phyloP scores from a whole-genome alignment of 2,329 filamentous ascomycete species.

The Trichoderma afroharzianum region DNA sequence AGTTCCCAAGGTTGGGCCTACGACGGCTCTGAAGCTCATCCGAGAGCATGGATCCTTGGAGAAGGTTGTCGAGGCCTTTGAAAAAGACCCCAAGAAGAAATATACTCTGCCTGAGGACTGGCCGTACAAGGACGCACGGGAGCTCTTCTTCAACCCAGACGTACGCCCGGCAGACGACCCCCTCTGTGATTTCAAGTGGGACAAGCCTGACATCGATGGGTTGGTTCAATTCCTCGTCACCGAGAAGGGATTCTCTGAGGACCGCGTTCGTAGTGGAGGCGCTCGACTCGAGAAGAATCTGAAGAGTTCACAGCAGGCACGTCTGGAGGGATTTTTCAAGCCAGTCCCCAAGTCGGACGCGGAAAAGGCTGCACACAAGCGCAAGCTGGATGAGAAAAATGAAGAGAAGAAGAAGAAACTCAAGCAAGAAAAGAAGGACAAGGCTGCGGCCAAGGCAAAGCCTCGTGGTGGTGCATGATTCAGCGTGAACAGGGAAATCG shows the following conservation, averaged over 20 bases:
- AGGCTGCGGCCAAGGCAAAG: constrained; percentile 85
- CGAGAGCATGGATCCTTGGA: constrained; percentile 87
- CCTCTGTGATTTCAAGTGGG: constrained; percentile 97
- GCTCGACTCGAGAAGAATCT: constrained; percentile 82
- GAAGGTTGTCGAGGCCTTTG: constrained; percentile 75
- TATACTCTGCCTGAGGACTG: constrained; percentile 91
- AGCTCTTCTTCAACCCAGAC: constrained; percentile 88
- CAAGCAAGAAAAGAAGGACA: constrained; percentile 92
- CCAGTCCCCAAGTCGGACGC: constrained; percentile 81
- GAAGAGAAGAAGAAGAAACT: constrained; percentile 93
- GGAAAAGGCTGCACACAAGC: constrained; percentile 80
- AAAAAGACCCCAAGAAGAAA: constrained; percentile 73
- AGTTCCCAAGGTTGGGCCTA: constrained; percentile 88
- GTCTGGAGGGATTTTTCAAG: constrained; percentile 97
- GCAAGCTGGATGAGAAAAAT: constrained; percentile 88
- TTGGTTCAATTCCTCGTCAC: constrained; percentile 84
- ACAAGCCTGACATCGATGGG: constrained; percentile 84
- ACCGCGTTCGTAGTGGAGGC: constrained; percentile 78
- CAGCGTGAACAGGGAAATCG: not conserved
- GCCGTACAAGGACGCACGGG: constrained; percentile 88
- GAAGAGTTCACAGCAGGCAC: constrained; percentile 84
- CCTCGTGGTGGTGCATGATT: constrained; percentile 55
- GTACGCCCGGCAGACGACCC: constrained; percentile 79
- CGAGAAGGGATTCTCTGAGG: constrained; percentile 96
- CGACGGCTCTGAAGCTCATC: constrained; percentile 88